These are phyloP conservation scores for Geosmithia morbida DNA, from an alignment of 2,329 filamentous ascomycete species.

Conservation along the genomic window DNA sequence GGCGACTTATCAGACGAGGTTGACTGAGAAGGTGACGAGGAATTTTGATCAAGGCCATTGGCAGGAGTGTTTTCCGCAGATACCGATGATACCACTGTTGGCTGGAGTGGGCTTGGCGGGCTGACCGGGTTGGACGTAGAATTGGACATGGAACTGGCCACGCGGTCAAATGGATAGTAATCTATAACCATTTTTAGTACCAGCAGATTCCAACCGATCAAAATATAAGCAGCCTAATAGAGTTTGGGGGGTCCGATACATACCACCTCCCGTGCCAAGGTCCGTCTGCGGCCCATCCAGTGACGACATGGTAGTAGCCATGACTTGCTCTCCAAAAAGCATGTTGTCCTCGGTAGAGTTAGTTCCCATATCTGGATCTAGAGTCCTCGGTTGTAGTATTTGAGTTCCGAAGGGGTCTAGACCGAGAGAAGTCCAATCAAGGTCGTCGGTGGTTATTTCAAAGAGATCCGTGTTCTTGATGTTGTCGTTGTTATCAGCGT, in stretches of 20 bases:
- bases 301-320: not conserved
- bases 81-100: not conserved
- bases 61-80: not conserved
- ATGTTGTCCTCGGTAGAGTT: not conserved
- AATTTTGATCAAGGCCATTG: not conserved
- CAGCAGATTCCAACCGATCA: too few relatives aligned
- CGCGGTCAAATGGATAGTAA: not conserved
- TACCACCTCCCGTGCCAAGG: not conserved
- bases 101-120: not conserved
- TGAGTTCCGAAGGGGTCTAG: constrained; percentile 3
- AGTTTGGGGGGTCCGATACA: not conserved
- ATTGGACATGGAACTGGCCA: not conserved
- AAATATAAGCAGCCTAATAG: too few relatives aligned
- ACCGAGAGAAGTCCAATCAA: constrained; percentile 3
- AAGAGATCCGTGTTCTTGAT: constrained; percentile 1
- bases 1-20: not conserved
- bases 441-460: not conserved
- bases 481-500: constrained; percentile 2
- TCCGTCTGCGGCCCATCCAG: not conserved
- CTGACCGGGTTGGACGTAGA: not conserved
- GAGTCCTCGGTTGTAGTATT: not conserved
- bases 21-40: not conserved
- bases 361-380: not conserved
- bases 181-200: not conserved
- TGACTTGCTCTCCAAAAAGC: not conserved